Evolutionary conservation across 495 filamentous ascomycete species (phyloP).

Genomic region (Pseudevernia furfuracea): DNA sequence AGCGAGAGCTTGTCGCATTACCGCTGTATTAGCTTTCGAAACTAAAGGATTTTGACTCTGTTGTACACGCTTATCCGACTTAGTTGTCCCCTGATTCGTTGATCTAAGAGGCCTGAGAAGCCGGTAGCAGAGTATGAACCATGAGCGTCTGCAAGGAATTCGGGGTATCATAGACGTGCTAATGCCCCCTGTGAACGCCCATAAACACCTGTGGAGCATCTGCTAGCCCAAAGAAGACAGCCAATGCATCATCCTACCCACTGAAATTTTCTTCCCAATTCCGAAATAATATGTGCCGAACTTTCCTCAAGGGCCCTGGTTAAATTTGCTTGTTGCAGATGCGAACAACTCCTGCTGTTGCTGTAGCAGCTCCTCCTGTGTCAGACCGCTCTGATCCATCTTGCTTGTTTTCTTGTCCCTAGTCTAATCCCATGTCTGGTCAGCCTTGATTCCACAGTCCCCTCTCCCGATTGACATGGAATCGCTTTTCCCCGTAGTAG

Average conservation of each 20-base stretch:
- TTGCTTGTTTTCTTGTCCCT: constrained; percentile 96
- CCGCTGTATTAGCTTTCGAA: not conserved
- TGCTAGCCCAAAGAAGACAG: not conserved
- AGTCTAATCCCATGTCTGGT: constrained; percentile 45
- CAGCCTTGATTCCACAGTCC: not conserved
- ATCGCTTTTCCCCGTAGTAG: not conserved
- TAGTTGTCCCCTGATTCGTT: not conserved
- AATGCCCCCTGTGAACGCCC: not conserved
- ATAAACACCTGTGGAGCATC: not conserved
- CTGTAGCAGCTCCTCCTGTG: constrained; percentile 77
- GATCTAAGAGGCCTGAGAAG: not conserved
- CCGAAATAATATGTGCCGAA: not conserved
- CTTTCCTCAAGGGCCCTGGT: constrained; percentile 35
- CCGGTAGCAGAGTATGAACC: not conserved
- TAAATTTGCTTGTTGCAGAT: constrained; percentile 69
- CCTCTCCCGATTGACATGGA: not conserved
- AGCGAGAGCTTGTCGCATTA: not conserved
- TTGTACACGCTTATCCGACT: not conserved
- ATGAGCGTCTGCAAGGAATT: not conserved
- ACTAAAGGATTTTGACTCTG: not conserved
- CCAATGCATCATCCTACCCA: not conserved
- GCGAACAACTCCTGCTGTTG: constrained; percentile 89
- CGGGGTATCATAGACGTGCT: not conserved
- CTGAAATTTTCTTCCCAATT: too few species aligned
- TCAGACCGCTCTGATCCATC: constrained; percentile 85